Percentiles rank a stretch among this genome's conserved stretches.
phyloP scores from a whole-genome alignment of 1,284 basidiomycete genomes.

The Cutaneotrichosporon sp. region DNA sequence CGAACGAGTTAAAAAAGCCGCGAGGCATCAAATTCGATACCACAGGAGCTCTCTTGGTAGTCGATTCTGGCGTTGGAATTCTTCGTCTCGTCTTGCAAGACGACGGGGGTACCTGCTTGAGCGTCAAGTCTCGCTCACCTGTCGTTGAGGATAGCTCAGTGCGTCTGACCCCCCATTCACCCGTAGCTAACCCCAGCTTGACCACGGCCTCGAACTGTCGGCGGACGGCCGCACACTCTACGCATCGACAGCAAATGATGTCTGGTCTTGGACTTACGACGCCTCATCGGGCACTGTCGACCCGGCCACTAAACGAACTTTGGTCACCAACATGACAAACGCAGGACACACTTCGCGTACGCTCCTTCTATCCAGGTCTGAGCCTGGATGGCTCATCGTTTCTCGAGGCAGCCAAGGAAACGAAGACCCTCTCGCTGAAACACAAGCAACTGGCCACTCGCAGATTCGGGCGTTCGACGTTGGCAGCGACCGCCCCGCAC shows the following conservation, averaged over 20 bases:
- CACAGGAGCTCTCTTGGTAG: conserved; percentile 8
- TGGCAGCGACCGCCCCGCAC: not conserved
- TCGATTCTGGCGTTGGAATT: conserved; percentile 2
- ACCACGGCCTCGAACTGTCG: conserved; percentile 11
- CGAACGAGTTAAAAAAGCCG: conserved; percentile 1
- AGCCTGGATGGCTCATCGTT: conserved; percentile 6
- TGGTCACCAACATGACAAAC: conserved; percentile 11
- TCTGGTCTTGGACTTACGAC: conserved; percentile 8
- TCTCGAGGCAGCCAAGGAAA: conserved; percentile 12
- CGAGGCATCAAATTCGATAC: conserved; percentile 10
- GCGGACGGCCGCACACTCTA: conserved; percentile 6
- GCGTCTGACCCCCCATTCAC: not conserved
- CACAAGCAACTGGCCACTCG: conserved; percentile 1
- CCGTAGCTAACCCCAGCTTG: conserved; percentile 5
- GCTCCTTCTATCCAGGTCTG: not conserved
- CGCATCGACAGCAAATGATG: conserved; percentile 5
- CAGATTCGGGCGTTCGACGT: conserved; percentile 14
- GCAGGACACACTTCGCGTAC: conserved; percentile 9
- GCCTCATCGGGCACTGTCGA: not conserved
- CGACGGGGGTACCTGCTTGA: conserved; percentile 7
- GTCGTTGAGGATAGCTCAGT: not conserved
- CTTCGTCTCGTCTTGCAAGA: conserved; percentile 7
- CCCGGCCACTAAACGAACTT: not conserved
- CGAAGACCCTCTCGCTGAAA: conserved; percentile 3
- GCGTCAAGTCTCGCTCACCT: not conserved